Evolutionary conservation across 2,329 filamentous ascomycete genomes (phyloP).

Genomic region (Microdochium paspali): DNA sequence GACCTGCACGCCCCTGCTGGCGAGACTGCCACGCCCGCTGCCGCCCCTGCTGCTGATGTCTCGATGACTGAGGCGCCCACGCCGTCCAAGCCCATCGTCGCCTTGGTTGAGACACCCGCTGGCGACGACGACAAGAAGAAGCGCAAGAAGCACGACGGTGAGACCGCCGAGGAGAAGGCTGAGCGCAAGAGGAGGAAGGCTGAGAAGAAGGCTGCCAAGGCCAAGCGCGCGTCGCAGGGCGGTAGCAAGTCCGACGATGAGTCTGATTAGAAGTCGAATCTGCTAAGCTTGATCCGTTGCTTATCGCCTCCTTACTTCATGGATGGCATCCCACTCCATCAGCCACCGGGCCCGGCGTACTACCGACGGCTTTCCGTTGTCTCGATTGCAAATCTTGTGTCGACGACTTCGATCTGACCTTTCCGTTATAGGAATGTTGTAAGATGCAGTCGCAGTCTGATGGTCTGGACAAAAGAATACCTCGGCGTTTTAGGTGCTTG

Average conservation of each 20-base stretch:
- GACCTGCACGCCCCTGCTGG: slow-evolving; percentile 62
- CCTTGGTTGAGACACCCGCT: slow-evolving; percentile 27
- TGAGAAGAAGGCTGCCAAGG: slow-evolving; percentile 48
- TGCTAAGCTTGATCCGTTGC: background rate
- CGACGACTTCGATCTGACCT: too few species aligned
- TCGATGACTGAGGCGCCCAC: slow-evolving; percentile 32
- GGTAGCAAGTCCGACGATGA: slow-evolving; percentile 39
- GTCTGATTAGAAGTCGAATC: slow-evolving; percentile 30
- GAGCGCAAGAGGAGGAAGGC: slow-evolving; percentile 51
- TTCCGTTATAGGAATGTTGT: background rate
- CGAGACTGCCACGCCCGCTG: slow-evolving; percentile 22
- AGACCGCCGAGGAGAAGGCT: slow-evolving; percentile 60
- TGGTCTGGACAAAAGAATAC: background rate
- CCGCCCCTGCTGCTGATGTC: slow-evolving; percentile 33
- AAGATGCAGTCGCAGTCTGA: background rate
- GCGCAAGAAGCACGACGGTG: slow-evolving; percentile 71
- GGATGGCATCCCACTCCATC: background rate
- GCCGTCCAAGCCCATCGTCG: slow-evolving; percentile 22
- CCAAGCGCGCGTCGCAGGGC: slow-evolving; percentile 43
- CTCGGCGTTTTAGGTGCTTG: background rate
- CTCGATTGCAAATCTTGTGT: too few species aligned
- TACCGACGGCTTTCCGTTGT: too few species aligned
- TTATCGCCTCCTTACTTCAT: background rate
- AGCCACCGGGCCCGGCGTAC: too few species aligned
- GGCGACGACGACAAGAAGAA: slow-evolving; percentile 63